Base-by-base conservation (phyloP, 805 yeast genomes). In the Candida nanaspora region DNA sequence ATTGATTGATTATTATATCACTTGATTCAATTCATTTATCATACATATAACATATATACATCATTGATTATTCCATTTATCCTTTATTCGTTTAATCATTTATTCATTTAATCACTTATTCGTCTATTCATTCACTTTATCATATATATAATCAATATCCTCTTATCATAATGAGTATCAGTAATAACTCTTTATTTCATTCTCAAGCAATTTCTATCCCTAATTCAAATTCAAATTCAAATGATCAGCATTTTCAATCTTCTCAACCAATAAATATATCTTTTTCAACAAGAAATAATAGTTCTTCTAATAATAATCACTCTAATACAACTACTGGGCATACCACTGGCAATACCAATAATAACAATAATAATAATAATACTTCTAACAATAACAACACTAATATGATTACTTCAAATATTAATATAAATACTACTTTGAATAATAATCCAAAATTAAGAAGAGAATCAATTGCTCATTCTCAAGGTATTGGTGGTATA, bases 401-500 rank as follows among this genome's bases (percentile, higher is more conserved):
- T n/a, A n/a, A n/a, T n/a, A n/a, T n/a, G n/a, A n/a, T n/a, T n/a
- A 31, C 11, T 19, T 31, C 34, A 31, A 19, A 15, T 31, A 9
- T 13, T 15, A n/a, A 61, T 39, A 50, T 67, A 37, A 49, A 55
- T 16, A 61, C 59, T 33, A 59, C 67, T 47, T 51, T 70, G 53
- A 46, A 72, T 53, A 64, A 62, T 35, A 59, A 59, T 43, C 64
- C 69, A n/a, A 61, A 79, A 47, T 75, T 88, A 47, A 76, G 95
- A 56, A 72, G 97, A 48, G 98, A 91, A 53, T 80, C 89, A 43
- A 79, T 93, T 43, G 96, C 97, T 25, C 98, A 91, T 59, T 83
- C 96, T 2, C 96, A 87, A 59, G 98, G 98, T 10, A 86, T 93
- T 82, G 98, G 98, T 34, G 98, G 98, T 36, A 85, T 91, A 27